Base-by-base conservation (phyloP, 23 red algal genomes). In the Pyropia yezoensis region DNA sequence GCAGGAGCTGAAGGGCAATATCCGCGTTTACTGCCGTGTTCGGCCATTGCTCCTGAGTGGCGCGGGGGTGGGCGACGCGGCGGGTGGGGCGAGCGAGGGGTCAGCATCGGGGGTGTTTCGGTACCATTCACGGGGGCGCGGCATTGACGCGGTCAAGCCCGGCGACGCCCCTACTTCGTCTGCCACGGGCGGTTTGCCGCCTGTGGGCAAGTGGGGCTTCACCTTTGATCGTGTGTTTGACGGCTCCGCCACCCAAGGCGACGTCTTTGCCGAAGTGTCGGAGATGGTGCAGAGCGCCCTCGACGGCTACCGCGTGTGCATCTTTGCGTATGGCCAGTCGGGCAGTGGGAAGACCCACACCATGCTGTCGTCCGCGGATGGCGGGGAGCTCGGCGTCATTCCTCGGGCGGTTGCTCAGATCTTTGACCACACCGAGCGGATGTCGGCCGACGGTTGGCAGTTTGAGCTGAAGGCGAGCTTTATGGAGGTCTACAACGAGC, bases 401-500 rank as follows among this genome's bases (percentile, higher is more conserved):
- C 83, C 76, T 50, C 53, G 94, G 33, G 94, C 94, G 22, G 58
- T 98, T 54, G 79, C 69, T 54, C 75, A 98, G 49, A 64, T 98
- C 12, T 90, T 98, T 62, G 82, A 89, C 18, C 69, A 71, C 55
- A 69, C 77, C 9, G 53, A 76, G 23, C 39, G 39, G 39, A 47
- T 47, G 39, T 3, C 39, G 39, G 4, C 39, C 0, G 39, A 47
- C 39, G 39, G 39, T 3, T 47, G 39, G 39, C 4, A 47, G 39
- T 65, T 78, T 51, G 27, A 59, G 20, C 85, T 98, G 28, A 74
- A 83, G 27, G 80, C 91, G 23, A 85, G 77, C 16, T 86, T 98
- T 53, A 15, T 98, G 62, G 94, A 98, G 61, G 91, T 98, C 34
- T 98, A 98, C 80, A 98, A 98, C 57, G 94, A 98, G 50, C 62